Percentiles rank a stretch among this genome's conserved stretches.
These are phyloP conservation scores for Pestalotiopsis sp. DNA, from an alignment of 2,329 filamentous ascomycete genomes.

Conservation along the genomic window DNA sequence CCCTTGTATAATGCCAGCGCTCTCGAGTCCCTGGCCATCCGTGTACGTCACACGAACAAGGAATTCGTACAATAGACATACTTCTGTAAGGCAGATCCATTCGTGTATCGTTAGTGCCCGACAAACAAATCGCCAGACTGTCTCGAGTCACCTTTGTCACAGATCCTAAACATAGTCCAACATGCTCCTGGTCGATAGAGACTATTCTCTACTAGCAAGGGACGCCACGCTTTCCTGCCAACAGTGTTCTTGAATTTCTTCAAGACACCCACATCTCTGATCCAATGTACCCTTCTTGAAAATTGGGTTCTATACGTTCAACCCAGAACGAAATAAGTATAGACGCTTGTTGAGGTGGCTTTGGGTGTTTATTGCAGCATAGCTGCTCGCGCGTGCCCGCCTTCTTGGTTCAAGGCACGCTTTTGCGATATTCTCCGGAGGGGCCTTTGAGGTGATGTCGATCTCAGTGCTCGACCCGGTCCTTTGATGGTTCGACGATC, in stretches of 20 bases:
- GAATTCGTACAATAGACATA: constrained; percentile 23
- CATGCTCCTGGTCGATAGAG: constrained; percentile 29
- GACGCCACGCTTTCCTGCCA: constrained; percentile 31
- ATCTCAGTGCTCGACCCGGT: neutral
- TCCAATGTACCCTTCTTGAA: constrained; percentile 23
- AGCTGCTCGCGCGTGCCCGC: constrained; percentile 25
- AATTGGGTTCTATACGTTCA: constrained; percentile 33
- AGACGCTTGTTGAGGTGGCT: constrained; percentile 26
- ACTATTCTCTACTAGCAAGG: constrained; percentile 27
- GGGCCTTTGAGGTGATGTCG: constrained; percentile 23
- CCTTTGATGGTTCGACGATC: constrained; percentile 32
- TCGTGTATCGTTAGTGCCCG: constrained; percentile 29
- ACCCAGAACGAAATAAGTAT: constrained; percentile 26
- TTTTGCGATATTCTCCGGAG: constrained; percentile 28
- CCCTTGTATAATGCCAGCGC: constrained; percentile 25
- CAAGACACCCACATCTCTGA: constrained; percentile 23
- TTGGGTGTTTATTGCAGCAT: constrained; percentile 27
- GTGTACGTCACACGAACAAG: constrained; percentile 19
- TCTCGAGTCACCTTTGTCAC: neutral
- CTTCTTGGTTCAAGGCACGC: constrained; percentile 28
- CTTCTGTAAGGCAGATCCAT: constrained; percentile 23
- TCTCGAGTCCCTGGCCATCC: constrained; percentile 27
- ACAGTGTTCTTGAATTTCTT: constrained; percentile 26
- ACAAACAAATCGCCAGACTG: constrained; percentile 21
- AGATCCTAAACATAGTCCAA: constrained; percentile 22